Percentiles rank a stretch among this genome's conserved stretches.
Evolutionary conservation across 1,139 yeast genomes (phyloP).

Genomic region (Dujonia santamariae): DNA sequence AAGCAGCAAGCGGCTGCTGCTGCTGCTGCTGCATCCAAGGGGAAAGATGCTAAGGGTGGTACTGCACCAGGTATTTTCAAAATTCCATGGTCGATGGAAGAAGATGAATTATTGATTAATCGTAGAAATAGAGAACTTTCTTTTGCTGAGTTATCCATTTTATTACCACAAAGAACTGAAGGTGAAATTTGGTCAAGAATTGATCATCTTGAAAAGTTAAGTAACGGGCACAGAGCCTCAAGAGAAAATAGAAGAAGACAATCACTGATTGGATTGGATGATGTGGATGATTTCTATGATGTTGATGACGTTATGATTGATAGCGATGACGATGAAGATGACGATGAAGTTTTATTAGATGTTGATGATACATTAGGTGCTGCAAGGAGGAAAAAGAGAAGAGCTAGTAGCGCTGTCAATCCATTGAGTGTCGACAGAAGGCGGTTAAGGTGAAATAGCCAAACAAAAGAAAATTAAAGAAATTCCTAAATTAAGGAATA

Average conservation of each 20-base stretch:
- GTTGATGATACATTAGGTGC: slow-evolving; percentile 31
- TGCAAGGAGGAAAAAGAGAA: slow-evolving; percentile 32
- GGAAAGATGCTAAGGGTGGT: not conserved
- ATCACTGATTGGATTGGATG: slow-evolving; percentile 43
- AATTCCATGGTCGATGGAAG: slow-evolving; percentile 61
- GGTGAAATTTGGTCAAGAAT: slow-evolving; percentile 69
- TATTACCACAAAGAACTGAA: slow-evolving; percentile 71
- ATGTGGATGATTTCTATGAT: slow-evolving; percentile 45
- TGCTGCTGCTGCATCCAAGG: slow-evolving; percentile 5
- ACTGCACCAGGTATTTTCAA: slow-evolving; percentile 24
- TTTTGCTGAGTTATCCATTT: slow-evolving; percentile 69
- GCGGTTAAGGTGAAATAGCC: slow-evolving; percentile 4
- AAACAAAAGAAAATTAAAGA: not conserved
- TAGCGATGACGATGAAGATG: slow-evolving; percentile 27
- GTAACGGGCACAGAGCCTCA: slow-evolving; percentile 41
- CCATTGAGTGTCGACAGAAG: slow-evolving; percentile 30
- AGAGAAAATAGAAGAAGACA: slow-evolving; percentile 35
- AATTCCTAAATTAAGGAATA: not conserved
- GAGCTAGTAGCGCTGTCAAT: slow-evolving; percentile 45
- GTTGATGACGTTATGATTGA: slow-evolving; percentile 37
- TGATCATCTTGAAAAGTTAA: slow-evolving; percentile 47
- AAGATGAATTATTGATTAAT: slow-evolving; percentile 63
- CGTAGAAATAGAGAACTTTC: slow-evolving; percentile 60
- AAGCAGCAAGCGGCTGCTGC: slow-evolving; percentile 8
- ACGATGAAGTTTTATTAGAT: slow-evolving; percentile 38